These are phyloP conservation scores for Arthrobotrys sphaeroides DNA, from an alignment of 2,329 filamentous ascomycete genomes.

Conservation along the genomic window DNA sequence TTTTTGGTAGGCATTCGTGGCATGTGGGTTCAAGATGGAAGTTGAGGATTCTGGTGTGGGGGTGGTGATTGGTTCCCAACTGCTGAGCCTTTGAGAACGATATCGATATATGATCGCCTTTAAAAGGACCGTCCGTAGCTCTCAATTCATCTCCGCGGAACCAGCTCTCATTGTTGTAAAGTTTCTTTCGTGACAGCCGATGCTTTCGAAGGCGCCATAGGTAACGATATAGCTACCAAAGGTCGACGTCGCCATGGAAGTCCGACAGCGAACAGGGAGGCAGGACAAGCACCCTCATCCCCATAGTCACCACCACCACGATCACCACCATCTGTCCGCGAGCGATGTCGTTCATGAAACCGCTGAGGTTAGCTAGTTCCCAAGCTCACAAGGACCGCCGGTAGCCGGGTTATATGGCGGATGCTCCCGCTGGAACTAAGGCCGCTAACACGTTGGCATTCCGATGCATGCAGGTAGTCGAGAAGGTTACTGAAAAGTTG, in stretches of 20 bases:
- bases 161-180: background rate
- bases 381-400: background rate
- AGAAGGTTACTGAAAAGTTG: constrained; percentile 53
- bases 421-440: background rate
- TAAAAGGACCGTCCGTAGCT: background rate
- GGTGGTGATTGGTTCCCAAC: background rate
- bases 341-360: constrained; percentile 45
- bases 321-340: constrained; percentile 16
- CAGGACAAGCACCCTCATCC: constrained; percentile 2
- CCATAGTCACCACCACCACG: no score
- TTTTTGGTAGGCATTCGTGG: constrained; percentile 6
- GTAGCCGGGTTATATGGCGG: background rate
- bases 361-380: constrained; percentile 34
- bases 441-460: constrained; percentile 6
- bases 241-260: constrained; percentile 8
- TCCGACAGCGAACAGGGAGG: constrained; percentile 8
- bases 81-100: background rate
- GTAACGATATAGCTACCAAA: background rate
- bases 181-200: background rate
- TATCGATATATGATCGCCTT: background rate
- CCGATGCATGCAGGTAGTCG: constrained; percentile 33
- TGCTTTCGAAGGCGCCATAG: background rate
- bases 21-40: constrained; percentile 16
- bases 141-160: background rate
- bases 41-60: background rate